A percentile compares a stretch with the other conserved stretches of the same genome.
Conservation (phyloP, 148 eudicot genomes). For the Simmondsia chinensis region DNA sequence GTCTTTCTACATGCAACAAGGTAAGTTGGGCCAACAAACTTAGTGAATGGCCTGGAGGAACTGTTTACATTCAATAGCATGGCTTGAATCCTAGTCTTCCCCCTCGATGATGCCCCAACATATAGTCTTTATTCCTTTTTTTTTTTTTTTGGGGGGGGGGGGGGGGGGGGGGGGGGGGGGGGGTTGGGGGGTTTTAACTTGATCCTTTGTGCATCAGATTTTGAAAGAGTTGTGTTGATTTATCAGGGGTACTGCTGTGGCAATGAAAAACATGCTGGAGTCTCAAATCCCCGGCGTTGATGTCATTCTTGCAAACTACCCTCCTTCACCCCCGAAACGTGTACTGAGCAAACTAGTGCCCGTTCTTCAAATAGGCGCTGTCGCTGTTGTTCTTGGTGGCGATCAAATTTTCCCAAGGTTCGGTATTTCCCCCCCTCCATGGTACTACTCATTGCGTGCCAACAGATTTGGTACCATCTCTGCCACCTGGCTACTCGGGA, state of each 20-base stretch:
- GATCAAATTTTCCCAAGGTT: slow-evolving; percentile 92
- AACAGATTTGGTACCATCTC: slow-evolving; percentile 96
- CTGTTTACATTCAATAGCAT: too few species aligned
- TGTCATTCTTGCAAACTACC: slow-evolving; percentile 76
- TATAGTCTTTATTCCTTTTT: neutral
- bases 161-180: neutral
- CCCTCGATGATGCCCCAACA: too few species aligned
- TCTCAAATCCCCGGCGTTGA: slow-evolving; percentile 66
- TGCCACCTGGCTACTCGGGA: slow-evolving; percentile 87
- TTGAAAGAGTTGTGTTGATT: slow-evolving; percentile 6
- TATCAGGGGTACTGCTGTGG: slow-evolving; percentile 70
- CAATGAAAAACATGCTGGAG: slow-evolving; percentile 97
- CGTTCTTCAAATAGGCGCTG: slow-evolving; percentile 64
- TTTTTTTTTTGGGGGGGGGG: neutral
- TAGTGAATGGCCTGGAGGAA: too few species aligned
- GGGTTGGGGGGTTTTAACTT: neutral
- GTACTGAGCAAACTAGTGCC: slow-evolving; percentile 72
- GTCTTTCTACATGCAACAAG: too few species aligned
- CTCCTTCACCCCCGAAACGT: slow-evolving; percentile 90
- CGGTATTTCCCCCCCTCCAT: slow-evolving; percentile 87
- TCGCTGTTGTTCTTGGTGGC: slow-evolving; percentile 68
- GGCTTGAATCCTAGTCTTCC: too few species aligned
- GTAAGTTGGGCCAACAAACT: too few species aligned
- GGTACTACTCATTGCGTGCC: slow-evolving; percentile 74
- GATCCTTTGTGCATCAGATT: neutral